Percentiles rank a stretch among this genome's conserved stretches.
phyloP scores from a whole-genome alignment of 495 filamentous ascomycete genomes.

The Trichoderma gamsii region DNA sequence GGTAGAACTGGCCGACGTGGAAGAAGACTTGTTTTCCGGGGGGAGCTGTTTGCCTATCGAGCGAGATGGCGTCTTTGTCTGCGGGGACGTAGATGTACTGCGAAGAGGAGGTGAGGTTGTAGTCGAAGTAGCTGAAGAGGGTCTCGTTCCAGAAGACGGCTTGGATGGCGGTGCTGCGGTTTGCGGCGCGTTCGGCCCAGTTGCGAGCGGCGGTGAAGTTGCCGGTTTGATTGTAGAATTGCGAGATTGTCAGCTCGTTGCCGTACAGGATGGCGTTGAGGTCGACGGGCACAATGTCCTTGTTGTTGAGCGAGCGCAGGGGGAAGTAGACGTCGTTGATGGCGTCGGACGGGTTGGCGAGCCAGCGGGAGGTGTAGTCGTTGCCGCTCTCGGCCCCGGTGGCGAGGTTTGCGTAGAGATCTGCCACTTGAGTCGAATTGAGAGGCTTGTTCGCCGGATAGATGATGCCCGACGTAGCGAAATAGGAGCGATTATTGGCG shows the following conservation, averaged over 20 bases:
- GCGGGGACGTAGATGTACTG: conserved; percentile 36
- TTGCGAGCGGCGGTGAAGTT: conserved; percentile 28
- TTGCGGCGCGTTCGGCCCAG: conserved; percentile 29
- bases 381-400: conserved; percentile 45
- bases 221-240: conserved; percentile 30
- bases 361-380: conserved; percentile 40
- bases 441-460: conserved; percentile 38
- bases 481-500: conserved; percentile 41
- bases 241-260: conserved; percentile 38
- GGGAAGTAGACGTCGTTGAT: conserved; percentile 44
- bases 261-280: conserved; percentile 47
- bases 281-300: conserved; percentile 38
- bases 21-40: conserved; percentile 38
- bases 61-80: conserved; percentile 30
- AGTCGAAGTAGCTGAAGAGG: conserved; percentile 45
- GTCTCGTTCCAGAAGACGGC: conserved; percentile 44
- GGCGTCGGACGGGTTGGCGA: conserved; percentile 38
- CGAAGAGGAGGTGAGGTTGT: conserved; percentile 39
- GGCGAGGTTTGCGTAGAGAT: conserved; percentile 41
- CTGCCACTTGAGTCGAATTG: conserved; percentile 33
- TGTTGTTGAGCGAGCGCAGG: conserved; percentile 41
- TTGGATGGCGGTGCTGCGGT: conserved; percentile 41
- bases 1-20: conserved; percentile 40
- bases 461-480: conserved; percentile 36
- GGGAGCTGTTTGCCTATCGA: conserved; percentile 30